Evolutionary conservation across 139 green algal genomes (phyloP), one percentile per base, ranked within the genome.

Genomic region (Chlamydomonas incerta): DNA sequence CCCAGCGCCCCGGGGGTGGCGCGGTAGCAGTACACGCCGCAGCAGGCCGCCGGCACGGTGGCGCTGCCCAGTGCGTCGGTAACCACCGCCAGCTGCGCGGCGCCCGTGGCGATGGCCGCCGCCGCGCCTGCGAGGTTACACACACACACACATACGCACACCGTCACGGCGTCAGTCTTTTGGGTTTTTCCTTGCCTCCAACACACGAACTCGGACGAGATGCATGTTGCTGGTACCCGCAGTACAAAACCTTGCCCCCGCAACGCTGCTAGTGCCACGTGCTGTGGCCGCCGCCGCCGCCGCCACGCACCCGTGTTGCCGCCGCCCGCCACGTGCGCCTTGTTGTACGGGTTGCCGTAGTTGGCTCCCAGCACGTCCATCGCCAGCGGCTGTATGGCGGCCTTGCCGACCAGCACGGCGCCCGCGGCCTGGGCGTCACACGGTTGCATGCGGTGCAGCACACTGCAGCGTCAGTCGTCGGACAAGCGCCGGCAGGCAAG

Each of bases 31-130:
- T 85, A 92, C 24, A 92, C 20, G 2, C 89, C 88, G 73, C 87
- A 90, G 85, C 88, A 93, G 17, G 92, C 89, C n/a, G 90, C 92
- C 1, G 92, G 84, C 35, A 92, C 67, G 0, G 84, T 84, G 0
- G 80, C 70, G 14, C 81, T 81, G 28, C 89, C 89, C 0, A 92
- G 63, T 14, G 62, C 60, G 73, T 94, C 92, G 18, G 73, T 50
- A 6, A 47, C 62, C 1, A 92, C 65, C 1, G 88, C 92, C 31
- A 91, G 23, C 35, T 87, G 34, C 14, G 81, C 83, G 0, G 70
- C 4, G 11, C 85, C 81, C 23, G 67, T 52, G 21, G 88, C 84
- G 10, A 92, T 82, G 9, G 82, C 87, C n/a, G 80, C 81, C 21
- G 88, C 92, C 13, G 75, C 88, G 46, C 89, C 91, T 84, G 67